These are phyloP conservation scores for Allium cepa DNA, from an alignment of 106 monocot species.

Conservation along the genomic window DNA sequence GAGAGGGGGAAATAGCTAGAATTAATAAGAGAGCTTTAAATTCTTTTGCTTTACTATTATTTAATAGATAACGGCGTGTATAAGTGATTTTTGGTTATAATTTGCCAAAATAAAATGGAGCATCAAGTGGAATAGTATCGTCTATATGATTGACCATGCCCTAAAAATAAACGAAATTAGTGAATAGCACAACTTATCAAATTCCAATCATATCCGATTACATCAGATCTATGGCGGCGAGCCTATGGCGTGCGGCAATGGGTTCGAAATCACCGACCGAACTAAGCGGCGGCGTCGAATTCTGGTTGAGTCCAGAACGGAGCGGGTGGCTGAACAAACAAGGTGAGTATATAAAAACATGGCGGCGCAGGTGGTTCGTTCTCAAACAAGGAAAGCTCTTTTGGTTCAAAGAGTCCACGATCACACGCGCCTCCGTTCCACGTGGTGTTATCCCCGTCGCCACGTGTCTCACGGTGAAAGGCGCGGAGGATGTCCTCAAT, in stretches of 20 bases:
- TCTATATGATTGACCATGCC: too few relatives aligned
- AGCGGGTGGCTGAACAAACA: constrained; percentile 55
- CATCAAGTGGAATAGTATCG: too few relatives aligned
- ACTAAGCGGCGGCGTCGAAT: constrained; percentile 30
- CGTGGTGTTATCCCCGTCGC: constrained; percentile 54
- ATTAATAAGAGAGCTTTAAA: too few relatives aligned
- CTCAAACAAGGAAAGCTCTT: constrained; percentile 65
- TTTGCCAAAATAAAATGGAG: too few relatives aligned
- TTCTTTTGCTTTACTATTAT: too few relatives aligned
- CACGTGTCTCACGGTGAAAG: constrained; percentile 52
- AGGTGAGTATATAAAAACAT: constrained; percentile 67
- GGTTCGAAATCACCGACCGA: neutral
- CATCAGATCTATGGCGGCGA: neutral
- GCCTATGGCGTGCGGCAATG: constrained; percentile 8
- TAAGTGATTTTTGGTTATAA: too few relatives aligned
- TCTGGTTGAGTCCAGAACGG: constrained; percentile 50
- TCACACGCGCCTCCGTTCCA: constrained; percentile 43
- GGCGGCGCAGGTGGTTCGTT: constrained; percentile 63
- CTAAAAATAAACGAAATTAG: too few relatives aligned
- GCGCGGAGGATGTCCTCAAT: constrained; percentile 60
- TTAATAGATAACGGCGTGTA: too few relatives aligned
- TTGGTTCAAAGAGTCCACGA: constrained; percentile 49
- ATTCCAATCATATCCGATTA: too few relatives aligned
- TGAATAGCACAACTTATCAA: too few relatives aligned
- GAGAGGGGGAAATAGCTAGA: too few relatives aligned